Conservation (phyloP, 1,284 basidiomycete genomes). For the Cryptococcus maquisensis region DNA sequence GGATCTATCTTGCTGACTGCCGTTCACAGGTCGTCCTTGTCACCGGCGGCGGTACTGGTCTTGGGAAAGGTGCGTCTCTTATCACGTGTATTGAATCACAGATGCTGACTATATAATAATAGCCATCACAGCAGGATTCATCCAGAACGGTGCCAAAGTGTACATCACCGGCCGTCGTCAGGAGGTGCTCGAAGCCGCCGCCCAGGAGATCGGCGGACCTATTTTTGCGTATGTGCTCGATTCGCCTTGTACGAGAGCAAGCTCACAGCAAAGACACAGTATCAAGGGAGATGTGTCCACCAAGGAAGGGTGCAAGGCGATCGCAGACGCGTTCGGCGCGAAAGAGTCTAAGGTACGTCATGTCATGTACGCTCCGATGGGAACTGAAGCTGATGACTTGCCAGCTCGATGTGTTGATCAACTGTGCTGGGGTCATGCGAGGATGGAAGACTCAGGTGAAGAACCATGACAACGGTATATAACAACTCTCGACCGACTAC, state of each 20-base stretch:
- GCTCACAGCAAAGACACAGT: slow-evolving; percentile 14
- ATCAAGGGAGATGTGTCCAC: slow-evolving; percentile 45
- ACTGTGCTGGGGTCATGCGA: slow-evolving; percentile 39
- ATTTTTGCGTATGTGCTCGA: slow-evolving; percentile 16
- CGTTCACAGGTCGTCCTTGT: slow-evolving; percentile 18
- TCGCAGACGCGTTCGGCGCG: slow-evolving; percentile 31
- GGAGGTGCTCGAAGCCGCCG: slow-evolving; percentile 40
- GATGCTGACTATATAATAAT: neutral
- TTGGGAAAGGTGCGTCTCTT: slow-evolving; percentile 18
- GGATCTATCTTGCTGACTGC: neutral
- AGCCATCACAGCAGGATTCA: slow-evolving; percentile 44
- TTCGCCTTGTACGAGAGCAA: neutral
- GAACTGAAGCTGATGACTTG: neutral
- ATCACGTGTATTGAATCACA: neutral
- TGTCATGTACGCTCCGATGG: neutral
- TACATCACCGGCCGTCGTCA: slow-evolving; percentile 46
- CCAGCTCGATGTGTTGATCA: slow-evolving; percentile 42
- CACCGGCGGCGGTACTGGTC: slow-evolving; percentile 28
- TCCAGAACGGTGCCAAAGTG: slow-evolving; percentile 46
- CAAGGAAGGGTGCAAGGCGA: slow-evolving; percentile 36
- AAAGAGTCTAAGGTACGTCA: slow-evolving; percentile 19
- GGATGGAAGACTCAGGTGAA: slow-evolving; percentile 26
- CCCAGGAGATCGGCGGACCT: slow-evolving; percentile 37
- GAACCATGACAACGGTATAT: slow-evolving; percentile 34
- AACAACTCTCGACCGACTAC: neutral